phyloP scores from a whole-genome alignment of 2,329 filamentous ascomycete genomes.

The Fusarium hainanense region DNA sequence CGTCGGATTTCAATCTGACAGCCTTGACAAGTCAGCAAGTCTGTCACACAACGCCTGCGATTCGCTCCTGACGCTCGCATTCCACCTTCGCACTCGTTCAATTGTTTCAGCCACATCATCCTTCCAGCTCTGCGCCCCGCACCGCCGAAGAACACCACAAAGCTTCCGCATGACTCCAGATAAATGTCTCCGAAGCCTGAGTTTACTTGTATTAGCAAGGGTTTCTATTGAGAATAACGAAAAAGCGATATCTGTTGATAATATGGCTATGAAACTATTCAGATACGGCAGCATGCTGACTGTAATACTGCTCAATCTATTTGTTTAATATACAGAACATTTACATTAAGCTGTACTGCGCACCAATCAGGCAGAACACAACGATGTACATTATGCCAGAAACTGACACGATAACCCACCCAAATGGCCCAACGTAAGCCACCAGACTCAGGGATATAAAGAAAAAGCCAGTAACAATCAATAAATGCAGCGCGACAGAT shows the following conservation, averaged over 20 bases:
- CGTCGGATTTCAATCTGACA: background rate
- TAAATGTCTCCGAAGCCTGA: too few relatives aligned
- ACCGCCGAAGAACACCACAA: too few relatives aligned
- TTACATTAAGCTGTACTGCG: background rate
- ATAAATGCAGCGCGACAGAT: background rate
- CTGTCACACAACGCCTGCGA: background rate
- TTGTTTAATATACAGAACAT: too few relatives aligned
- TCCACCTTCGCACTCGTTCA: background rate
- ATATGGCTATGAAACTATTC: rapidly evolving
- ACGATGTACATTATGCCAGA: background rate
- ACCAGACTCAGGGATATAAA: background rate
- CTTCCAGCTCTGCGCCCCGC: background rate
- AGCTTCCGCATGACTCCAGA: rapidly evolving
- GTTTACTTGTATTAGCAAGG: too few relatives aligned
- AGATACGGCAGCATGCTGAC: background rate
- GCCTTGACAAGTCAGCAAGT: background rate
- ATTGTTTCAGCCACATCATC: background rate
- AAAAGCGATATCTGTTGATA: rapidly evolving
- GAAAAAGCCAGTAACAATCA: background rate
- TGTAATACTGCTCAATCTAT: background rate
- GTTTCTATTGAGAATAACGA: too few relatives aligned
- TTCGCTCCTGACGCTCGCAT: background rate
- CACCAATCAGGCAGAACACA: background rate
- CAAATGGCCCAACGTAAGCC: background rate
- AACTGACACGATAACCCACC: background rate